Base-by-base conservation (phyloP, 345 rosid genomes). In the Erysimum cheiranthoides region DNA sequence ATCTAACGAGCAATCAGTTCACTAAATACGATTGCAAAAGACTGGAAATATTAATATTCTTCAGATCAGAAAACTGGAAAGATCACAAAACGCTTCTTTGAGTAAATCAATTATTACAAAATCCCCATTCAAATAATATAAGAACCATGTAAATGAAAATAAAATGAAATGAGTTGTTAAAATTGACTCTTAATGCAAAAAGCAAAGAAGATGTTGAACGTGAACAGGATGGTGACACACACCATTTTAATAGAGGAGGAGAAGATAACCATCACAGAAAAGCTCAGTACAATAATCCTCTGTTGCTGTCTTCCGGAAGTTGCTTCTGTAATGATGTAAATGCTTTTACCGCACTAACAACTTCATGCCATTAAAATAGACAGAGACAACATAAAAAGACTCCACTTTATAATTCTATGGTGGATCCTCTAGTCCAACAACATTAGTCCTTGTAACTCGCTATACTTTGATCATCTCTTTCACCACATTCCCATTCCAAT, bases 281-380 rank as follows among this genome's bases (percentile, higher is more conserved):
- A 49, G 21, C 28, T 49, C 54, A 52, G 39, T 13, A 70, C 49
- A 46, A 27, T 43, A 32, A 1, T n/a, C 17, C 9, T 27, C 6
- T 40, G 53, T 50, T 42, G n/a, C 17, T 53, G 4, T 47, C 27
- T 47, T 8, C 27, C 2, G 1, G 52, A 47, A 17, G 10, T 47
- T 47, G 52, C 52, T 50, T 50, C 28, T 39, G 46, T 30, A 27
- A 75, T 59, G 63, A 68, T 61, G 45, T 51, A 52, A 38, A 76
- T 68, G 70, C 57, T 68, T 61, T n/a, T 51, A 42, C 49, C 69
- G 69, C 79, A 75, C 73, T 58, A 74, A 32, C 3, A 45, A 32
- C 59, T 66, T 45, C 66, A 56, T 56, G 65, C 59, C 50, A 30
- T 35, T 14, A 47, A 57, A 16, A n/a, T 25, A 36, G 51, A 45